phyloP scores from a whole-genome alignment of 2,329 filamentous ascomycete species.

The Pseudofabraea citricarpa region DNA sequence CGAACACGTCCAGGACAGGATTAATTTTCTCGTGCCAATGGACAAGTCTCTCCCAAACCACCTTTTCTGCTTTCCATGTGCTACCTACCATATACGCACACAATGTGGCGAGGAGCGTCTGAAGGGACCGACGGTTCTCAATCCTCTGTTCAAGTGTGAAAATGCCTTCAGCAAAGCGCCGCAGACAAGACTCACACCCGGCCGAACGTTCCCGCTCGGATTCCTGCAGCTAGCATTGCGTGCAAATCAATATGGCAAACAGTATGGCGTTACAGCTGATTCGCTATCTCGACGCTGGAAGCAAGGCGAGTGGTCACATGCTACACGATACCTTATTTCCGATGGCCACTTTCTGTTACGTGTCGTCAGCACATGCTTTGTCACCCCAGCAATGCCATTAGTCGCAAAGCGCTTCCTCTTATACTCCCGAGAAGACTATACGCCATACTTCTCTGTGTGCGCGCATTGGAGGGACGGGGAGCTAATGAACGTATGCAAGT shows the following conservation, averaged over 20 bases:
- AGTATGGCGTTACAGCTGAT: constrained; percentile 42
- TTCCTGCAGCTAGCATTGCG: constrained; percentile 54
- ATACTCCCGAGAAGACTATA: constrained; percentile 55
- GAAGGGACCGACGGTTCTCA: constrained; percentile 46
- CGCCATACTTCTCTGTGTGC: constrained; percentile 57
- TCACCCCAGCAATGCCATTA: constrained; percentile 43
- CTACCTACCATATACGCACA: constrained; percentile 47
- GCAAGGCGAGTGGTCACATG: constrained; percentile 46
- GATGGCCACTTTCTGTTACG: constrained; percentile 52
- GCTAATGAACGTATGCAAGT: constrained; percentile 56
- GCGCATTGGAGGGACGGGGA: constrained; percentile 58
- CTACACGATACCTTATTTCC: constrained; percentile 48
- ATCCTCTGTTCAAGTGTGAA: constrained; percentile 53
- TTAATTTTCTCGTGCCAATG: constrained; percentile 45
- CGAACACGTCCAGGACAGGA: constrained; percentile 38
- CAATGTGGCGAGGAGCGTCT: constrained; percentile 48
- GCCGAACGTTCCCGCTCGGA: constrained; percentile 49
- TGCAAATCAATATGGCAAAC: constrained; percentile 38
- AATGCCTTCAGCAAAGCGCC: constrained; percentile 43
- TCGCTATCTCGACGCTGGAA: constrained; percentile 47
- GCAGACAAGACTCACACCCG: constrained; percentile 47
- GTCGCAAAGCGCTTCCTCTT: constrained; percentile 50
- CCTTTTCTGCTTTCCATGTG: constrained; percentile 55
- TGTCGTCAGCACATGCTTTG: constrained; percentile 49
- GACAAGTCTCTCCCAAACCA: constrained; percentile 48